Evolutionary conservation across 495 filamentous ascomycete genomes (phyloP).

Genomic region (Penicillium parvum): DNA sequence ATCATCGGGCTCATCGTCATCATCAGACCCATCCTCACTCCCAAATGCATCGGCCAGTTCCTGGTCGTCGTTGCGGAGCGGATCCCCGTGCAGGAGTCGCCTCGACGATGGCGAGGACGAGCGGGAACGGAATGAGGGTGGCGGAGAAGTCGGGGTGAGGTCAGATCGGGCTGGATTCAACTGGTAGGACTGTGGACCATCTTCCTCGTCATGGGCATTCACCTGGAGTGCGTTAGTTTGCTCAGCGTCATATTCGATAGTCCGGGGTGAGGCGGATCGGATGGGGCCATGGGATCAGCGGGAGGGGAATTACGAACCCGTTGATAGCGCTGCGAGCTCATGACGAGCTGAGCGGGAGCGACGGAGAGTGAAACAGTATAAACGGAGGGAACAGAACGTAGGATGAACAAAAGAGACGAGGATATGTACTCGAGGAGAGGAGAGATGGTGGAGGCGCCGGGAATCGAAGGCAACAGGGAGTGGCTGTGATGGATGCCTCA

Average conservation of each 20-base stretch:
- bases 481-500: slow-evolving; percentile 17
- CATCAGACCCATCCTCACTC: slow-evolving; percentile 64
- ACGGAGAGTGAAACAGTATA: slow-evolving; percentile 17
- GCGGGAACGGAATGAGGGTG: slow-evolving; percentile 88
- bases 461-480: slow-evolving; percentile 18
- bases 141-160: slow-evolving; percentile 74
- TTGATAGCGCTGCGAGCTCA: slow-evolving; percentile 82
- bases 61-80: slow-evolving; percentile 55
- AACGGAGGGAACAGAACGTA: slow-evolving; percentile 13
- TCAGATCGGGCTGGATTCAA: slow-evolving; percentile 36
- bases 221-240: slow-evolving; percentile 37
- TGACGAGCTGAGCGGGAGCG: slow-evolving; percentile 47
- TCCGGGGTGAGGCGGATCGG: slow-evolving; percentile 1
- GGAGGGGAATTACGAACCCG: slow-evolving; percentile 56
- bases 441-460: slow-evolving; percentile 19
- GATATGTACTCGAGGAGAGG: slow-evolving; percentile 20
- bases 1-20: slow-evolving; percentile 71
- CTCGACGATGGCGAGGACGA: slow-evolving; percentile 65
- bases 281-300: slow-evolving; percentile 21
- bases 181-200: slow-evolving; percentile 41
- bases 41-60: slow-evolving; percentile 88
- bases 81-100: slow-evolving; percentile 51
- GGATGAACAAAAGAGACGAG: slow-evolving; percentile 8
- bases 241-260: slow-evolving; percentile 12
- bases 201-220: slow-evolving; percentile 49